Base-by-base conservation (phyloP, 2,329 filamentous ascomycete species). In the Neoscytalidium dimidiatum region DNA sequence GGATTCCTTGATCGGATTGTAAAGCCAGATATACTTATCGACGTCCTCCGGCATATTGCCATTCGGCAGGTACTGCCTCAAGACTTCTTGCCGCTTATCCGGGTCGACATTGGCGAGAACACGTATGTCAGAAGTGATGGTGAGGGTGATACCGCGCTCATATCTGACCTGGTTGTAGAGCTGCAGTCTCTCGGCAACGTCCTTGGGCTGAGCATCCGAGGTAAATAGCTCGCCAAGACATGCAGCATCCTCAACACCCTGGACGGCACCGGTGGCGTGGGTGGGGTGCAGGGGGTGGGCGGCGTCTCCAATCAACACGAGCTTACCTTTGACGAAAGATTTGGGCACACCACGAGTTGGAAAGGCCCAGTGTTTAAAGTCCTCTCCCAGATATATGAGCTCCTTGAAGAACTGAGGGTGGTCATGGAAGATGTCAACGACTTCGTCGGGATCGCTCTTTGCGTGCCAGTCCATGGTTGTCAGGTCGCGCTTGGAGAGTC, bases 231-330 rank as follows among this genome's bases (percentile, higher is more conserved):
- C 56, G 29, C 64, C 67, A 7, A 68, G 61, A 9, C 66, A 56
- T 31, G 64, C 67, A 5, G 66, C 67, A n/a, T 68, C 67, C 35
- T 68, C 67, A 11, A 67, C 44, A 14, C 66, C 67, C 60, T 68
- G 67, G 7, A 66, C 67, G 5, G 63, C 67, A 13, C 67, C 67
- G 28, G 33, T 64, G 3, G 41, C 52, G 38, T 43, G 58, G n/a
- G 62, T 66, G 31, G 64, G 66, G 31, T 65, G 66, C 38, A 64
- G 61, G 51, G 62, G 66, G 41, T 68, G 65, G 2, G 66, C 66
- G 3, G 66, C 66, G 26, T 68, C 66, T 3, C 66, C 66, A 62
- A 67, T 62, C 31, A 67, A 28, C 6, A 52, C 63, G n/a, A 67
- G 57, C 31, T 49, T 62, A n/a, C 49, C 66, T 21, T 35, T 63